These are phyloP conservation scores for Alternaria metachromatica DNA, from an alignment of 2,329 filamentous ascomycete species.

Conservation along the genomic window DNA sequence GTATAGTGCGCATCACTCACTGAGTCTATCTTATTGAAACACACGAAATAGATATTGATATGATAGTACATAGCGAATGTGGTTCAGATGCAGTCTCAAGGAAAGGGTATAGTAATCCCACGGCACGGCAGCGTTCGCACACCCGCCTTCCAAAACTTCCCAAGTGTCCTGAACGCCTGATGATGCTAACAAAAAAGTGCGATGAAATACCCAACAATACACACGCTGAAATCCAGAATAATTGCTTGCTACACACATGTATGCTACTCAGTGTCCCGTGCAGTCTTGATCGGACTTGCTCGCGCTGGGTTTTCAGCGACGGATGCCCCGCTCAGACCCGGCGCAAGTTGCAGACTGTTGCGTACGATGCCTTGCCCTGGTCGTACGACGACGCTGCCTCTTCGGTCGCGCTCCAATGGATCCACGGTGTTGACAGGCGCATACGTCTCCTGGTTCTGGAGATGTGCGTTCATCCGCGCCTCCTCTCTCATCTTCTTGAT, in stretches of 20 bases:
- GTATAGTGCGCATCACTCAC: neutral
- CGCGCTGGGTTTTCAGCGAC: conserved; percentile 37
- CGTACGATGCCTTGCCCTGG: conserved; percentile 42
- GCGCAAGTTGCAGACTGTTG: conserved; percentile 48
- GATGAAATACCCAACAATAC: conserved; percentile 2
- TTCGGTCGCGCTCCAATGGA: conserved; percentile 31
- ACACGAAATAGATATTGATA: conserved; percentile 1
- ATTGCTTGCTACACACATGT: neutral
- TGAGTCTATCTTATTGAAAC: neutral
- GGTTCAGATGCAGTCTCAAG: neutral
- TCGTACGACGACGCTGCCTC: conserved; percentile 20
- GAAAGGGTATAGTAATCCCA: conserved; percentile 1
- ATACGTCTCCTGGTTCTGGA: conserved; percentile 49
- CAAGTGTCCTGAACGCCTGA: conserved; percentile 6
- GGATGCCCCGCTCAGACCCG: conserved; percentile 23
- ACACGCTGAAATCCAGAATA: conserved; percentile 1
- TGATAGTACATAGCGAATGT: conserved; percentile 14
- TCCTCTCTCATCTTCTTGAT: conserved; percentile 86
- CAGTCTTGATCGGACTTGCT: conserved; percentile 53
- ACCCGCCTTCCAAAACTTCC: neutral
- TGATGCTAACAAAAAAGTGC: conserved; percentile 19
- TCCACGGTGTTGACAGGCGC: conserved; percentile 44
- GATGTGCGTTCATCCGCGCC: conserved; percentile 61
- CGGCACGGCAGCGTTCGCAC: neutral
- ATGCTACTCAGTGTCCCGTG: conserved; percentile 53